A percentile compares a stretch with the other conserved stretches of the same genome.
phyloP scores from a whole-genome alignment of 768 basidiomycete species.

The Psilocybe sp. region DNA sequence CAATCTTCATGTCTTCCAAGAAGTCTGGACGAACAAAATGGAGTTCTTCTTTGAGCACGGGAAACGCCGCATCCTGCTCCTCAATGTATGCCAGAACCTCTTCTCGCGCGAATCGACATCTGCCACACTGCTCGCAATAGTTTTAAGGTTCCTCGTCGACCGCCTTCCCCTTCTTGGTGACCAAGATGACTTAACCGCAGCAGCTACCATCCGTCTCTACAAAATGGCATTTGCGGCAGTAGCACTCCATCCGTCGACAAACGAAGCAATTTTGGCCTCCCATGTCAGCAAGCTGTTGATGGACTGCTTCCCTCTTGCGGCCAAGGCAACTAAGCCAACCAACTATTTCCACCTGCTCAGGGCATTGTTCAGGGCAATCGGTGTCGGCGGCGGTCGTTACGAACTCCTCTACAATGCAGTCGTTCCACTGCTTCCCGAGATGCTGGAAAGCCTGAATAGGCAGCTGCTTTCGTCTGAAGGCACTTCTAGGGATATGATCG shows the following conservation, averaged over 20 bases:
- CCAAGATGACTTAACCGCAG: slow-evolving; percentile 76
- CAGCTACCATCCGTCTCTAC: slow-evolving; percentile 86
- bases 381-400: slow-evolving; percentile 89
- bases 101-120: slow-evolving; percentile 76
- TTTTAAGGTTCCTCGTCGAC: slow-evolving; percentile 82
- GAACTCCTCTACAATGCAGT: slow-evolving; percentile 96
- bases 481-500: slow-evolving; percentile 86
- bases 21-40: slow-evolving; percentile 93
- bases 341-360: slow-evolving; percentile 93
- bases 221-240: slow-evolving; percentile 95
- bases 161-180: slow-evolving; percentile 83
- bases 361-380: slow-evolving; percentile 89
- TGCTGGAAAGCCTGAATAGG: slow-evolving; percentile 91
- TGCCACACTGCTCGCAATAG: slow-evolving; percentile 81
- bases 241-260: slow-evolving; percentile 62
- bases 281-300: slow-evolving; percentile 92
- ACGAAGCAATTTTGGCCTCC: slow-evolving; percentile 91
- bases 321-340: slow-evolving; percentile 85
- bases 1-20: slow-evolving; percentile 90
- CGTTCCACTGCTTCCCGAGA: slow-evolving; percentile 91
- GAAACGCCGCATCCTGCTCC: slow-evolving; percentile 71
- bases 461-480: slow-evolving; percentile 85
- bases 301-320: slow-evolving; percentile 93
- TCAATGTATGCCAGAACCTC: slow-evolving; percentile 82
- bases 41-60: slow-evolving; percentile 84